Conservation (phyloP, 2,329 filamentous ascomycete species). For the Rhinocladiella similis region DNA sequence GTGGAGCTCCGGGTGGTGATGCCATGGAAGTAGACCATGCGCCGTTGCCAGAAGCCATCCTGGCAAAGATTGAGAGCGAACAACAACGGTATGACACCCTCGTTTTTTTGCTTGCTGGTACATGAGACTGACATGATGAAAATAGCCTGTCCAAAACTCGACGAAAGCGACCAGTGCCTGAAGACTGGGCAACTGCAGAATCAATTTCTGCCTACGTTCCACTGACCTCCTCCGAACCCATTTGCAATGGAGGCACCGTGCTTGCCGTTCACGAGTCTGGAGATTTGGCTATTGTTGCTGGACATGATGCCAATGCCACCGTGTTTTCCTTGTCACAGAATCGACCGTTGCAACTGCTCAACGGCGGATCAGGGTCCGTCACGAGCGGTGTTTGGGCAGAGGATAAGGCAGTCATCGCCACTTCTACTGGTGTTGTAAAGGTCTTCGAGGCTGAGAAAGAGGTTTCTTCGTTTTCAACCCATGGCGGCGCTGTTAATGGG, state of each 20-base stretch:
- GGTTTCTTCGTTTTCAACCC: slow-evolving; percentile 70
- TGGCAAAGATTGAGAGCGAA: slow-evolving; percentile 73
- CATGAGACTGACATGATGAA: slow-evolving; percentile 20
- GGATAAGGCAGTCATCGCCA: slow-evolving; percentile 69
- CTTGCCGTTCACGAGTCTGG: slow-evolving; percentile 61
- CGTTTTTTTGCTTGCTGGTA: neutral
- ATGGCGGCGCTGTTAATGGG: slow-evolving; percentile 77
- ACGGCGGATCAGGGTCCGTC: slow-evolving; percentile 58
- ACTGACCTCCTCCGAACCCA: slow-evolving; percentile 53
- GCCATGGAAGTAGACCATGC: slow-evolving; percentile 91
- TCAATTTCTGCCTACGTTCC: slow-evolving; percentile 63
- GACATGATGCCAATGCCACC: slow-evolving; percentile 71
- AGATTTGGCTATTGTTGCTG: slow-evolving; percentile 71
- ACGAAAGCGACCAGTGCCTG: slow-evolving; percentile 83
- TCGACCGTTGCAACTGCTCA: slow-evolving; percentile 65
- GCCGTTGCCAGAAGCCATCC: slow-evolving; percentile 69
- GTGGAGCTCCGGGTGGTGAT: slow-evolving; percentile 61
- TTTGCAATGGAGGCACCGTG: slow-evolving; percentile 60
- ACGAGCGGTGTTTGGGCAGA: slow-evolving; percentile 63
- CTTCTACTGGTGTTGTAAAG: slow-evolving; percentile 75
- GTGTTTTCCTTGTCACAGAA: slow-evolving; percentile 77
- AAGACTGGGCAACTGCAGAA: slow-evolving; percentile 79
- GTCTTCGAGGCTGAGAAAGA: slow-evolving; percentile 70
- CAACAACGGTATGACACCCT: slow-evolving; percentile 67
- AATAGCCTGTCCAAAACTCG: slow-evolving; percentile 79